Evolutionary conservation across 2,329 filamentous ascomycete genomes (phyloP), one percentile per base, ranked within the genome.

Genomic region (Karstenula rhodostoma): DNA sequence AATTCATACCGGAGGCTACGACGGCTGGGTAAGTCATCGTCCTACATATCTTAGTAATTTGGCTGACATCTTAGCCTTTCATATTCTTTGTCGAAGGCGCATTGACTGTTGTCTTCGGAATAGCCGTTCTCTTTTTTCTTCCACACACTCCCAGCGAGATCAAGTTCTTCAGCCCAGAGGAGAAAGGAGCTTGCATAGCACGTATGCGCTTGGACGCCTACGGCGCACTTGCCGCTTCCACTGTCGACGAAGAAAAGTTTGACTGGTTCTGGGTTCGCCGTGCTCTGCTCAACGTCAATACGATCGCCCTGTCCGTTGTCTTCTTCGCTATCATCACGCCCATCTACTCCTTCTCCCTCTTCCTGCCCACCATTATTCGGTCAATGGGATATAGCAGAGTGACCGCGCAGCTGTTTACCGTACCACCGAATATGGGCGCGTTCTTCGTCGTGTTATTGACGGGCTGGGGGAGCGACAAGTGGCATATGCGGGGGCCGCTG

Each of bases 71-170:
- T 2, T 19, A 65, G 65, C 76, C 74, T 0, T 78, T 73, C 62
- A 73, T 72, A 47, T 78, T 73, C 67, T 73, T 75, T 64, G 71
- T 78, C 22, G 73, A 75, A 61, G 73, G 74, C 4, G 70, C 64
- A 0, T 64, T 70, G 8, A 76, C 71, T 0, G 61, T 74, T 3
- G 47, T 71, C 10, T 73, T 74, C 2, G 85, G 84, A 6, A 67
- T 82, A 4, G 69, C 75, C 2, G 77, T 84, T 7, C 84, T 81
- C 67, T 85, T 87, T 57, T 61, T 83, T 1, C 77, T 87, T 2
- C 84, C 84, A 1, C 84, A 87, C 61, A 86, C 67, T 0, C 72
- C 73, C 2, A 64, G 65, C 8, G 67, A 68, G 9, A 79, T 81
- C n/a, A 65, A 66, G 3, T 77, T 75, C 49, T 56, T 76, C 19